Evolutionary conservation across 1,284 basidiomycete genomes (phyloP).

Genomic region (Marasmius oreades): DNA sequence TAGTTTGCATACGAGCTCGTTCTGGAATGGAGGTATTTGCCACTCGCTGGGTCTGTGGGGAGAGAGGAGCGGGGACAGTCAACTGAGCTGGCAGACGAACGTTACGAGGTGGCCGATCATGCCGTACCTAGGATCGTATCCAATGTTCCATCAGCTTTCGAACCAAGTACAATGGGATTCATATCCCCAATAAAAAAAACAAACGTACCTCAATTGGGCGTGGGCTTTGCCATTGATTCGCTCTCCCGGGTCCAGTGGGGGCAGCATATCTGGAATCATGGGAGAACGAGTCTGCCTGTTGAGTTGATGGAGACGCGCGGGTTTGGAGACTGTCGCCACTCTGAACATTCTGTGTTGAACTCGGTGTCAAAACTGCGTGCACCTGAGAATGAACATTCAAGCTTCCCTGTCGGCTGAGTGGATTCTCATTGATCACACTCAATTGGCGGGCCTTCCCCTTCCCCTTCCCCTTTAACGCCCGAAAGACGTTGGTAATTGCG

Average conservation of each 20-base stretch:
- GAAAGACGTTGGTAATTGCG: conserved; percentile 2
- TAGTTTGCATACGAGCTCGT: conserved; percentile 1
- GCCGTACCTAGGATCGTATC: neutral
- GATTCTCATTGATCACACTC: conserved; percentile 13
- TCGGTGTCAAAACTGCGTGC: too few species aligned
- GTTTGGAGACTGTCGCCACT: too few species aligned
- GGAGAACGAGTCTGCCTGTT: neutral
- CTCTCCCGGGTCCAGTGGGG: neutral
- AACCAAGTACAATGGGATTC: neutral
- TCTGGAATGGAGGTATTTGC: neutral
- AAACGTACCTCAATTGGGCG: conserved; percentile 8
- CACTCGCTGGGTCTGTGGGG: conserved; percentile 8
- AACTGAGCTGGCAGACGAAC: conserved; percentile 15
- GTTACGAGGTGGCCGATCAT: conserved; percentile 16
- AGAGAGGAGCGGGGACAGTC: conserved; percentile 17
- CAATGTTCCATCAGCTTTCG: neutral
- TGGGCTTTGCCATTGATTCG: neutral
- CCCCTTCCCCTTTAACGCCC: conserved; percentile 11
- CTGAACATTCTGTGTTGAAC: too few species aligned
- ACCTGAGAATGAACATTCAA: conserved; percentile 3
- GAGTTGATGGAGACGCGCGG: neutral
- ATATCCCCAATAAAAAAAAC: neutral
- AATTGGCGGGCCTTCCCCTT: conserved; percentile 8
- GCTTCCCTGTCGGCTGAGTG: conserved; percentile 13
- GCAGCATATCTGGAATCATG: neutral